phyloP scores from a whole-genome alignment of 2,329 filamentous ascomycete genomes.

The Cytospora chrysosperma region DNA sequence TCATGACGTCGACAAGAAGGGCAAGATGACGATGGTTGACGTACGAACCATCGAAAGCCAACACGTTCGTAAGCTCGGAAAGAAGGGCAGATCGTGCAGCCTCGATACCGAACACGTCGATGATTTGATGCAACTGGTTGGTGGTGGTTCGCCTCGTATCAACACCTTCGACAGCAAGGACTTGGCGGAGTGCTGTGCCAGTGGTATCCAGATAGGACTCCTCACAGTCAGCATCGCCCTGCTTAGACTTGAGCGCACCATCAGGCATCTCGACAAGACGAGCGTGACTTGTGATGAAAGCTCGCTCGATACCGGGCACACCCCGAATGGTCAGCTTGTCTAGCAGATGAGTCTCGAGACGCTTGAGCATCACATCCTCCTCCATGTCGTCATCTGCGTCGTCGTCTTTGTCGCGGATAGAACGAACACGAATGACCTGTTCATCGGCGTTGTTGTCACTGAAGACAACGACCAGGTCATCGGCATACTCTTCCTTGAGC shows the following conservation, averaged over 20 bases:
- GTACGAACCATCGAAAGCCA: constrained; percentile 98
- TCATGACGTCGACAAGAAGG: constrained; percentile 96
- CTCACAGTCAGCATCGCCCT: constrained; percentile 71
- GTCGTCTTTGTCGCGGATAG: constrained; percentile 67
- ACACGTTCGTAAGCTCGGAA: constrained; percentile 83
- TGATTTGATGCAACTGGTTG: constrained; percentile 93
- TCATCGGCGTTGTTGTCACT: constrained; percentile 97
- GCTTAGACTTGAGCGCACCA: constrained; percentile 72
- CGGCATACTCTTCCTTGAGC: constrained; percentile 85
- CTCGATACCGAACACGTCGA: constrained; percentile 95
- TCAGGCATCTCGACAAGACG: constrained; percentile 66
- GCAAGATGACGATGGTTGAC: constrained; percentile 98
- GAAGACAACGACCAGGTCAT: constrained; percentile 88
- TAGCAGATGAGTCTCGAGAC: constrained; percentile 85
- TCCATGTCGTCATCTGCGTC: constrained; percentile 68
- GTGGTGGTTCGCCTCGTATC: constrained; percentile 84
- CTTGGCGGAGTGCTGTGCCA: constrained; percentile 81
- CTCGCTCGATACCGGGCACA: constrained; percentile 82
- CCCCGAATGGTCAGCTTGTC: constrained; percentile 90
- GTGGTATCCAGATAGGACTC: constrained; percentile 97
- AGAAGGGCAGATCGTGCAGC: constrained; percentile 84
- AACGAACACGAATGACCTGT: constrained; percentile 89
- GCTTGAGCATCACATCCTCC: constrained; percentile 90
- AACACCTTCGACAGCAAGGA: constrained; percentile 84
- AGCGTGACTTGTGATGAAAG: constrained; percentile 84